Conservation (phyloP, 2,329 filamentous ascomycete genomes). For the Botrytis pseudocinerea region DNA sequence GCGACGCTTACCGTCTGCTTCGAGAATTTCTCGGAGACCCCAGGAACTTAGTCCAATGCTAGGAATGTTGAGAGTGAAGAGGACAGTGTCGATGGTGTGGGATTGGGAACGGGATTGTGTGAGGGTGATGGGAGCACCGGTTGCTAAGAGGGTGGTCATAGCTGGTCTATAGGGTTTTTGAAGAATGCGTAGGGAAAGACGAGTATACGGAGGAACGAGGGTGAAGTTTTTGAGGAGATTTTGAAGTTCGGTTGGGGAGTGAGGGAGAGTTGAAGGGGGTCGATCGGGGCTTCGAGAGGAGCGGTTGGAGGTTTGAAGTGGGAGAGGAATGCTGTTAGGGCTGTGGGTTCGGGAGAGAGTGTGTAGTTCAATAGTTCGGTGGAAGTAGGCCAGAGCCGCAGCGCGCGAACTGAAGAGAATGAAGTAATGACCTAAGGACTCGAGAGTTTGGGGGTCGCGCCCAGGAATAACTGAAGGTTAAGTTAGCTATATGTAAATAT, state of each 20-base stretch:
- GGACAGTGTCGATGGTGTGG: slow-evolving; percentile 2
- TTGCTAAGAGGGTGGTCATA: slow-evolving; percentile 41
- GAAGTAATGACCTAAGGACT: slow-evolving; percentile 65
- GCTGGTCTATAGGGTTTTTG: slow-evolving; percentile 41
- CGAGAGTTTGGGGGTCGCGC: slow-evolving; percentile 63
- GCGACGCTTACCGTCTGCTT: slow-evolving; percentile 36
- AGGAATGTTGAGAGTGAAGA: slow-evolving; percentile 3
- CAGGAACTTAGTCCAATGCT: slow-evolving; percentile 3
- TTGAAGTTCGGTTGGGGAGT: slow-evolving; percentile 48
- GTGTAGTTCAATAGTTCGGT: slow-evolving; percentile 54
- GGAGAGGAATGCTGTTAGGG: slow-evolving; percentile 40
- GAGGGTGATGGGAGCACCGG: slow-evolving; percentile 39
- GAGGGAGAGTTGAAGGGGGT: slow-evolving; percentile 42
- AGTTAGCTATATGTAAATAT: slow-evolving; percentile 18
- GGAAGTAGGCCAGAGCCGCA: slow-evolving; percentile 63
- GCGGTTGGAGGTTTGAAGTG: slow-evolving; percentile 39
- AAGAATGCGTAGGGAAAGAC: slow-evolving; percentile 42
- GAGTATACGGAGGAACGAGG: slow-evolving; percentile 47
- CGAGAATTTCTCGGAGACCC: slow-evolving; percentile 28
- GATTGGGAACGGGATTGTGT: slow-evolving; percentile 19
- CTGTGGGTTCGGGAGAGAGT: slow-evolving; percentile 47
- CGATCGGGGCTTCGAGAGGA: slow-evolving; percentile 27
- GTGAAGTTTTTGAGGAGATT: slow-evolving; percentile 51
- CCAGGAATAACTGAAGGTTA: slow-evolving; percentile 56
- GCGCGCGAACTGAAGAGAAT: slow-evolving; percentile 63